phyloP scores from a whole-genome alignment of 768 basidiomycete species.

The Calocybe indica region DNA sequence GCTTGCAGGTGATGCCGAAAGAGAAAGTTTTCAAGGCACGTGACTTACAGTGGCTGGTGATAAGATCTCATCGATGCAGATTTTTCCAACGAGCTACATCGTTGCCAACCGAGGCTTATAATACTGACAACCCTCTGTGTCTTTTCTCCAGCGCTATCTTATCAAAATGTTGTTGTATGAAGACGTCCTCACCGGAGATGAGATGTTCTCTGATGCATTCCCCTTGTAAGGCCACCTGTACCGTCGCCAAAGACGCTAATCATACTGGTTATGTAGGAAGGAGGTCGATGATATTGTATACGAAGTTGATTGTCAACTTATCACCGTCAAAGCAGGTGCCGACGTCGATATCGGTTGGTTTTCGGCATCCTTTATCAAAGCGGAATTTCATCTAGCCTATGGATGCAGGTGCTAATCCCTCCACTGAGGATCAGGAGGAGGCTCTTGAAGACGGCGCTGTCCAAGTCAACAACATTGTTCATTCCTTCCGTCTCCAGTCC shows the following conservation, averaged over 20 bases:
- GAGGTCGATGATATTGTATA: slow-evolving; percentile 68
- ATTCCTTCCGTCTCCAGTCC: slow-evolving; percentile 84
- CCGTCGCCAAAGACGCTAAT: slow-evolving; percentile 4
- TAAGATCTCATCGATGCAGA: slow-evolving; percentile 7
- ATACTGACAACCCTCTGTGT: slow-evolving; percentile 9
- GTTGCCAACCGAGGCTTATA: slow-evolving; percentile 15
- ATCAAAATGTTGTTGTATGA: slow-evolving; percentile 65
- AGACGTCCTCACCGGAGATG: slow-evolving; percentile 74
- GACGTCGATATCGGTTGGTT: slow-evolving; percentile 83
- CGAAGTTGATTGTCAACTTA: slow-evolving; percentile 79
- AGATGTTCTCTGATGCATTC: slow-evolving; percentile 95
- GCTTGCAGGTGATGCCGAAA: slow-evolving; percentile 4
- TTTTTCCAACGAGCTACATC: slow-evolving; percentile 30
- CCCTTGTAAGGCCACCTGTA: slow-evolving; percentile 50
- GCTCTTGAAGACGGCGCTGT: slow-evolving; percentile 70
- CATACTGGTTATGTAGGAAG: slow-evolving; percentile 46
- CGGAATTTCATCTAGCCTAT: not conserved
- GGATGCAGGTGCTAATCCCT: slow-evolving; percentile 81
- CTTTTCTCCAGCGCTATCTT: slow-evolving; percentile 12
- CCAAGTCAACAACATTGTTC: slow-evolving; percentile 82
- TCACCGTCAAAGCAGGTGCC: slow-evolving; percentile 65
- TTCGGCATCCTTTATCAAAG: not conserved
- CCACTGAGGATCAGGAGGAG: slow-evolving; percentile 82
- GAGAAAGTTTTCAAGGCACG: slow-evolving; percentile 15
- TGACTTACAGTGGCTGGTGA: slow-evolving; percentile 14